These are phyloP conservation scores for Eurotiales sp. DNA, from an alignment of 2,329 filamentous ascomycete species.

Conservation along the genomic window DNA sequence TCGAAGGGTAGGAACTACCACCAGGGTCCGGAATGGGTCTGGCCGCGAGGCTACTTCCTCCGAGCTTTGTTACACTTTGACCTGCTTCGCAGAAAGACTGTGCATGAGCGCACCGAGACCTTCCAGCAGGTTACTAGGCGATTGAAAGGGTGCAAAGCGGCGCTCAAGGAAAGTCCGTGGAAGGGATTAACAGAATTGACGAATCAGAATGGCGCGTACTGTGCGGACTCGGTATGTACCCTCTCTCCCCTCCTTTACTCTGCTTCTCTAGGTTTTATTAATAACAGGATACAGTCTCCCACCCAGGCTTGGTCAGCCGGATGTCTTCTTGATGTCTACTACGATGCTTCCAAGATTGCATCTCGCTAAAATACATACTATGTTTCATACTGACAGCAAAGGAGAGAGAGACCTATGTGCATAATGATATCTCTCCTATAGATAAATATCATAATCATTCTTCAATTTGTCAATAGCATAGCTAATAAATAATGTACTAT, in stretches of 20 bases:
- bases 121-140: slow-evolving; percentile 92
- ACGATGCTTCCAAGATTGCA: slow-evolving; percentile 64
- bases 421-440: too few relatives aligned
- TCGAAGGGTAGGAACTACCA: slow-evolving; percentile 97
- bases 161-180: slow-evolving; percentile 77
- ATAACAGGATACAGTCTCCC: slow-evolving; percentile 60
- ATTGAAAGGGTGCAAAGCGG: slow-evolving; percentile 77
- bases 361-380: background rate
- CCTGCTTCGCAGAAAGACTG: slow-evolving; percentile 63
- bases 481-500: too few relatives aligned
- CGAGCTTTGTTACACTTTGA: slow-evolving; percentile 90
- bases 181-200: slow-evolving; percentile 90
- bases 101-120: slow-evolving; percentile 72
- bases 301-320: slow-evolving; percentile 96
- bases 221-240: slow-evolving; percentile 71
- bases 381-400: background rate
- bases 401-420: too few relatives aligned
- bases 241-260: slow-evolving; percentile 1
- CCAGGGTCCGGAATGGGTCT: slow-evolving; percentile 96
- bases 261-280: slow-evolving; percentile 15
- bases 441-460: too few relatives aligned
- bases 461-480: too few relatives aligned
- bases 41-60: slow-evolving; percentile 94
- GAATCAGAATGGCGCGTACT: slow-evolving; percentile 80
- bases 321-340: slow-evolving; percentile 92